Evolutionary conservation across 768 basidiomycete species (phyloP).

Genomic region (Mycena vulgaris): DNA sequence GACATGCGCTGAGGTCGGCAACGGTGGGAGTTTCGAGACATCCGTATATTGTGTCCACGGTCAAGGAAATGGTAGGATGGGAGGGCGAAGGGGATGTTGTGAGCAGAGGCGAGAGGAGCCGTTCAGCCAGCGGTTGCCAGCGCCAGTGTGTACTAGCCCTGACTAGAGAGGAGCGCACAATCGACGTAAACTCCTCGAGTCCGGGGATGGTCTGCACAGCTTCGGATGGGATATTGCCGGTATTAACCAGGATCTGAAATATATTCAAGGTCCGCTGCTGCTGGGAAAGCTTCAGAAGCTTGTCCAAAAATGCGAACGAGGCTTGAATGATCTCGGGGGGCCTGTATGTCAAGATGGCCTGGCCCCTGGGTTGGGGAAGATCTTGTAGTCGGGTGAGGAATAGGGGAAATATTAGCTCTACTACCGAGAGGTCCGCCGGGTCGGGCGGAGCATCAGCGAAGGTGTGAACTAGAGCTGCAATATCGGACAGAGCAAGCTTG

Average conservation of each 20-base stretch:
- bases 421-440: constrained; percentile 40
- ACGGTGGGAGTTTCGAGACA: constrained; percentile 55
- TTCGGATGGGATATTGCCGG: constrained; percentile 61
- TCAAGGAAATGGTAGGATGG: constrained; percentile 51
- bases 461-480: constrained; percentile 38
- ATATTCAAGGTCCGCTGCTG: constrained; percentile 59
- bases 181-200: constrained; percentile 58
- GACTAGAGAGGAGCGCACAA: constrained; percentile 65
- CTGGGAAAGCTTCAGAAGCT: constrained; percentile 54
- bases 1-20: constrained; percentile 56
- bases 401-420: constrained; percentile 48
- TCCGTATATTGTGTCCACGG: constrained; percentile 61
- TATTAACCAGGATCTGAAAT: constrained; percentile 64
- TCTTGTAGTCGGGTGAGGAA: constrained; percentile 48
- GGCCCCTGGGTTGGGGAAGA: constrained; percentile 45
- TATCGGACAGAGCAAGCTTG: constrained; percentile 8
- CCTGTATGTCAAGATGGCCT: constrained; percentile 50
- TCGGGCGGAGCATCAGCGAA: constrained; percentile 35
- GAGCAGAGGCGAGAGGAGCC: constrained; percentile 54
- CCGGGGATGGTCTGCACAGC: constrained; percentile 58
- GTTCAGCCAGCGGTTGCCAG: constrained; percentile 62
- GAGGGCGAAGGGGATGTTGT: constrained; percentile 32
- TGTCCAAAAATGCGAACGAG: constrained; percentile 61
- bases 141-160: constrained; percentile 70
- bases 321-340: constrained; percentile 56